Evolutionary conservation across 2,329 filamentous ascomycete genomes (phyloP), one percentile per base, ranked within the genome.

Genomic region (Lasiodiplodia sp.): DNA sequence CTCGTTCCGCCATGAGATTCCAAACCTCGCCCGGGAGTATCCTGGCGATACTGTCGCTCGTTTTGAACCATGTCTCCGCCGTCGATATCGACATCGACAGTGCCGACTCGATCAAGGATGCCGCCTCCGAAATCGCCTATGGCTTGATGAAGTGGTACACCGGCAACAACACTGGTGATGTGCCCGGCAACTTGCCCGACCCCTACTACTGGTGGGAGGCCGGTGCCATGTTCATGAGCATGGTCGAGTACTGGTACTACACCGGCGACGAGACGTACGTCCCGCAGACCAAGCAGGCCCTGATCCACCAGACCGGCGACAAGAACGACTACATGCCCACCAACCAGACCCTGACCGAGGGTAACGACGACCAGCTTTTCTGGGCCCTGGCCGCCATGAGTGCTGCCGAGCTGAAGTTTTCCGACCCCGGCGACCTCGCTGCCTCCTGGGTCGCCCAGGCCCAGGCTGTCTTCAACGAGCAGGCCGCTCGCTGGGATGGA

Each of bases 311-410:
- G 70, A 67, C 66, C 66, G 74, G 80, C n/a, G 75, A 79, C 1
- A 70, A 75, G 23, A 73, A 79, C 62, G 76, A 81, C 68, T 83
- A 77, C 72, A 79, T 83, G 76, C 79, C 80, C 14, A 6, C 31
- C n/a, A 78, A 79, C 55, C 76, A 79, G 67, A 76, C 76, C 23
- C 72, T 69, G 28, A 58, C 10, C 70, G 71, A 55, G 55, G 81
- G 80, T 14, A 87, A 87, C 71, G 85, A 88, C 70, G 85, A 88
- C 72, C 85, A 90, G 83, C 90, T 91, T 6, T 95, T 96, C 80
- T 96, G 93, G 93, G 92, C 87, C n/a, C 86, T 96, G 83, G 88
- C 92, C 1, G 91, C 90, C 70, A 91, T 96, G 84, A 87, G 87
- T 11, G 93, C 93, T 2, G 90, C 91, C 47, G 93, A 96, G 79